Conservation (phyloP, 805 yeast species). For the Wickerhamiella hasegawae region DNA sequence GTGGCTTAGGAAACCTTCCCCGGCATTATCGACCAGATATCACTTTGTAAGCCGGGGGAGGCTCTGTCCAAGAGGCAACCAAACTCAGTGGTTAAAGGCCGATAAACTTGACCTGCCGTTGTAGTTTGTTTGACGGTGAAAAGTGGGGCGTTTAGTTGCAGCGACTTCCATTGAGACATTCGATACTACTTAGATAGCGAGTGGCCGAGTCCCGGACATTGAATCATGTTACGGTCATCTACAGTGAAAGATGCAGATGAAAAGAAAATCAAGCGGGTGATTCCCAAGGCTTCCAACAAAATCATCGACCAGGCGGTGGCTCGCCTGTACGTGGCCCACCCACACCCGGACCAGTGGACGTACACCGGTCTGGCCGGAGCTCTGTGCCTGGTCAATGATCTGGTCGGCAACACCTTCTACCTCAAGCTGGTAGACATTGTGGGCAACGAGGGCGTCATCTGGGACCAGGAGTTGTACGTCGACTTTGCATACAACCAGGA, state of each 20-base stretch:
- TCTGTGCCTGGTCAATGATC: constrained; percentile 69
- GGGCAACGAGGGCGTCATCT: constrained; percentile 73
- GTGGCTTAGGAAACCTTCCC: too few relatives aligned
- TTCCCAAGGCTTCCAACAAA: constrained; percentile 80
- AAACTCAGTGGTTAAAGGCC: too few relatives aligned
- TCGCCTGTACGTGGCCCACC: constrained; percentile 76
- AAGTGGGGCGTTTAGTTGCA: too few relatives aligned
- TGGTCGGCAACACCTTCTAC: constrained; percentile 88
- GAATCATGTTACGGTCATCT: constrained; percentile 11
- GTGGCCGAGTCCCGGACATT: too few relatives aligned
- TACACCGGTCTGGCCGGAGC: constrained; percentile 88
- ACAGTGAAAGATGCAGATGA: constrained; percentile 41
- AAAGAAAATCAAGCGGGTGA: constrained; percentile 73
- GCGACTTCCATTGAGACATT: too few relatives aligned
- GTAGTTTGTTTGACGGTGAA: too few relatives aligned
- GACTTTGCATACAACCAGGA: constrained; percentile 86
- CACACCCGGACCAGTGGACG: constrained; percentile 65
- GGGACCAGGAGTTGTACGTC: constrained; percentile 94
- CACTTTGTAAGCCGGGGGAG: too few relatives aligned
- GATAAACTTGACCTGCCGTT: too few relatives aligned
- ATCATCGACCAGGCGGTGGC: constrained; percentile 85
- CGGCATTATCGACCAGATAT: too few relatives aligned
- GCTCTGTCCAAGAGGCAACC: too few relatives aligned
- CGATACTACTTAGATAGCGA: too few relatives aligned
- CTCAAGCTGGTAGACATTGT: constrained; percentile 72